phyloP scores from a whole-genome alignment of 1,284 basidiomycete genomes.

The Mrakiaceae sp. region DNA sequence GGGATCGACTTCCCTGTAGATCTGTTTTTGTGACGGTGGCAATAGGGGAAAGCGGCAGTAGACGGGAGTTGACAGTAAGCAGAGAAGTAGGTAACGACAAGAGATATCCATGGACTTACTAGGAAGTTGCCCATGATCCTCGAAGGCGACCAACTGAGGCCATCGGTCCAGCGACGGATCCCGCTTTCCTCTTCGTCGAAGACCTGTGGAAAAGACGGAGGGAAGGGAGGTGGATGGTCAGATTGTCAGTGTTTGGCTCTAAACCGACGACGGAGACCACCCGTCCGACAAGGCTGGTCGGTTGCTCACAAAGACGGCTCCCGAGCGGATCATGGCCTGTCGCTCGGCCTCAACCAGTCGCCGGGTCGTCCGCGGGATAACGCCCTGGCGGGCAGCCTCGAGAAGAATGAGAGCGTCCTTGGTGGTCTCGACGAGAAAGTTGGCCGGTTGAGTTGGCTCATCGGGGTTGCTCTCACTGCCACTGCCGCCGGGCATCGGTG shows the following conservation, averaged over 20 bases:
- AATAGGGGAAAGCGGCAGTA: too few relatives aligned
- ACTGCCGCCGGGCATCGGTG: too few relatives aligned
- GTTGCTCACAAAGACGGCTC: conserved; percentile 69
- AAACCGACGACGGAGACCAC: too few relatives aligned
- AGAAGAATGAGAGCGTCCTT: conserved; percentile 88
- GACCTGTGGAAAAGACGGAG: too few relatives aligned
- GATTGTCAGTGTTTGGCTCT: too few relatives aligned
- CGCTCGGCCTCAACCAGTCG: conserved; percentile 84
- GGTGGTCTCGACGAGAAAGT: conserved; percentile 52
- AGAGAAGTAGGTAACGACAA: too few relatives aligned
- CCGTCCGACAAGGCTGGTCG: not conserved
- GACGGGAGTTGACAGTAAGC: too few relatives aligned
- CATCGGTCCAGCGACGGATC: conserved; percentile 77
- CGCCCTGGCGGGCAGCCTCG: conserved; percentile 77
- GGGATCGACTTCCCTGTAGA: not conserved
- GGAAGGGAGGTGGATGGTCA: too few relatives aligned
- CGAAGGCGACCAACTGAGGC: conserved; percentile 66
- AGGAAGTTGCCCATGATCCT: conserved; percentile 70
- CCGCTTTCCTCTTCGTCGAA: conserved; percentile 58
- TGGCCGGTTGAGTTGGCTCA: too few relatives aligned
- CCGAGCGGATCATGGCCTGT: conserved; percentile 76
- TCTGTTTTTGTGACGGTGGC: not conserved
- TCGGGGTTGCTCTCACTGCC: too few relatives aligned
- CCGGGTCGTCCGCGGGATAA: conserved; percentile 83
- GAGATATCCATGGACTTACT: conserved; percentile 32